phyloP scores from a whole-genome alignment of 768 basidiomycete species.

The Kwoniella dendrophila region DNA sequence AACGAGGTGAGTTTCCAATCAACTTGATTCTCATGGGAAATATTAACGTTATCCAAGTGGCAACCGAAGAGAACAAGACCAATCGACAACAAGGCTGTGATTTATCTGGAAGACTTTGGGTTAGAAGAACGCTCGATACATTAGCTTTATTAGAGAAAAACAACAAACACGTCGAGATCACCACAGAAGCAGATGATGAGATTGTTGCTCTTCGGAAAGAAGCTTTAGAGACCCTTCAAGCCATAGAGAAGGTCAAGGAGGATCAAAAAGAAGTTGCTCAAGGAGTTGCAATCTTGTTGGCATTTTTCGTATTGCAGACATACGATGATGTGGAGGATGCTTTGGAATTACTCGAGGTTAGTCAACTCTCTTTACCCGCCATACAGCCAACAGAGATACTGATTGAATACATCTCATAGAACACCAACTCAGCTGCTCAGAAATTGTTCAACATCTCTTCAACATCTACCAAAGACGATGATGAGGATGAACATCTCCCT shows the following conservation, averaged over 20 bases:
- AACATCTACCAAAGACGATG: slow-evolving; percentile 46
- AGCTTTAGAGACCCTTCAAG: slow-evolving; percentile 55
- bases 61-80: slow-evolving; percentile 18
- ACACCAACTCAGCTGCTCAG: slow-evolving; percentile 45
- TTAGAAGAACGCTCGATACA: slow-evolving; percentile 64
- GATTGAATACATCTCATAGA: slow-evolving; percentile 23
- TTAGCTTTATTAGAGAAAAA: slow-evolving; percentile 63
- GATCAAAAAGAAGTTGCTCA: slow-evolving; percentile 63
- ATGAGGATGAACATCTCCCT: slow-evolving; percentile 62
- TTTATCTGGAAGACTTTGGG: slow-evolving; percentile 78
- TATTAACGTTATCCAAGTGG: no score
- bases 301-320: slow-evolving; percentile 70
- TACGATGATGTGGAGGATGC: slow-evolving; percentile 70
- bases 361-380: slow-evolving; percentile 10
- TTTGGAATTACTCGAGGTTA: slow-evolving; percentile 67
- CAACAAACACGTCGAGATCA: slow-evolving; percentile 66
- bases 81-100: slow-evolving; percentile 61
- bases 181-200: slow-evolving; percentile 65
- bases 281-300: slow-evolving; percentile 72
- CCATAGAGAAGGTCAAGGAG: slow-evolving; percentile 52
- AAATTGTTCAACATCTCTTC: slow-evolving; percentile 49
- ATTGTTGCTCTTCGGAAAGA: slow-evolving; percentile 60
- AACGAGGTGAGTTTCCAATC: slow-evolving; percentile 59
- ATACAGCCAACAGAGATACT: no score
- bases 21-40: no score